Base-by-base conservation (phyloP, 306 rosid species). In the Canavalia gladiata region DNA sequence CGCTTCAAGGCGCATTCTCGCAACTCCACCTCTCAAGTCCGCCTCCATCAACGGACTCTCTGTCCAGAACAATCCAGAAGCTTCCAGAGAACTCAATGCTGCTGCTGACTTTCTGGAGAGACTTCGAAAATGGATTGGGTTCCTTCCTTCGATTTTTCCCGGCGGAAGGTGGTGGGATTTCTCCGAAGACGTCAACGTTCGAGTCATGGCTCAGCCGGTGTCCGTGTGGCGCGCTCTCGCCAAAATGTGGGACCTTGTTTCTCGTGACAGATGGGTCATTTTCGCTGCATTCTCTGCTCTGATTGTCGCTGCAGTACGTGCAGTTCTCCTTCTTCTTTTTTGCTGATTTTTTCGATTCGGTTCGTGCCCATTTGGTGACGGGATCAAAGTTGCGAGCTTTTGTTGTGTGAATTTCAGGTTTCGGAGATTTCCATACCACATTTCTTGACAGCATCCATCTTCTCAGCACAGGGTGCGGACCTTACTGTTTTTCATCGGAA, bases 401-500 rank as follows among this genome's bases (percentile, higher is more conserved):
- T 77, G 50, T 10, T 39, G 4, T 9, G 47, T 52, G 76, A 1
- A 7, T 77, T 62, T 82, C 93, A 95, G 97, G 88, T 93, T 79
- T 89, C 99, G 63, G 96, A 95, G 91, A 90, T 93, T 84, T 78
- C 93, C 0, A 90, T 95, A 67, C 97, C 99, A 29, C 99, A 95
- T 87, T 95, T 74, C 80, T 81, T 93, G 90, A 95, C 99, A 28
- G 99, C 97, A 6, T 87, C 94, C 3, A 93, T 95, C 8, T 95
- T 95, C 79, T 74, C 96, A 4, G 97, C 98, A 18, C 98, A 91
- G 90, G 81, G 91, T 79, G 93, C 96, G 31, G 84, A 95, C n/a
- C 68, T 91, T 57, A 25, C 87, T 35, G 94, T 91, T 64, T 93
- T 95, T 73, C 92, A 76, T 28, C 80, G 90, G 82, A 95, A 95